Evolutionary conservation across 306 rosid genomes (phyloP).

Genomic region (Cucumis hystrix): DNA sequence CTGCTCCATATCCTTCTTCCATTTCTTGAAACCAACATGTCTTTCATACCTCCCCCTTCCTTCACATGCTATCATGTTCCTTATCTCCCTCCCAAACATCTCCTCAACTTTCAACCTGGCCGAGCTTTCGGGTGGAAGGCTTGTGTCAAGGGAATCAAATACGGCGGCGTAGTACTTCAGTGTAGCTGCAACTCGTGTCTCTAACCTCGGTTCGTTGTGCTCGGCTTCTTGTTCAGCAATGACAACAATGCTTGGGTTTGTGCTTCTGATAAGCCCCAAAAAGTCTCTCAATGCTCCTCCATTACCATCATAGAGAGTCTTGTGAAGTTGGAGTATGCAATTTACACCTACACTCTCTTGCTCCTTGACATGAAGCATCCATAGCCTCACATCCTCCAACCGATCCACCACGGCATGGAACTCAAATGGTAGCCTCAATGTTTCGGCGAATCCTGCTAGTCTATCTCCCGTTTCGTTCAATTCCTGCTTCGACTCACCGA

Average conservation of each 20-base stretch:
- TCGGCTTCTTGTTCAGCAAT: conserved; percentile 86
- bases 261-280: conserved; percentile 71
- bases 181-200: conserved; percentile 51
- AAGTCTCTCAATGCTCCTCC: conserved; percentile 74
- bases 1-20: conserved; percentile 80
- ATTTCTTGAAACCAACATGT: conserved; percentile 58
- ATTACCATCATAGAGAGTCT: conserved; percentile 46
- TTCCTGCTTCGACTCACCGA: conserved; percentile 90
- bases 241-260: conserved; percentile 44
- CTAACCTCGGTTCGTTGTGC: conserved; percentile 52
- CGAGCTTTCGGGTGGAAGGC: conserved; percentile 44
- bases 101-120: conserved; percentile 64
- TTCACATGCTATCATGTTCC: conserved; percentile 82
- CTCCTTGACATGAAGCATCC: conserved; percentile 99
- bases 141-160: conserved; percentile 53
- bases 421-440: conserved; percentile 74
- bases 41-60: conserved; percentile 79
- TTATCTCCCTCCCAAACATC: conserved; percentile 62
- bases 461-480: conserved; percentile 88
- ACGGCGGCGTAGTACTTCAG: conserved; percentile 64
- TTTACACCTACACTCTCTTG: conserved; percentile 77
- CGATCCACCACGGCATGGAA: conserved; percentile 93
- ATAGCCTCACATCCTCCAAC: conserved; percentile 87
- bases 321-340: conserved; percentile 76
- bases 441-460: conserved; percentile 69